Conservation (phyloP, 139 green algal genomes). For the Nannochloris sp. region DNA sequence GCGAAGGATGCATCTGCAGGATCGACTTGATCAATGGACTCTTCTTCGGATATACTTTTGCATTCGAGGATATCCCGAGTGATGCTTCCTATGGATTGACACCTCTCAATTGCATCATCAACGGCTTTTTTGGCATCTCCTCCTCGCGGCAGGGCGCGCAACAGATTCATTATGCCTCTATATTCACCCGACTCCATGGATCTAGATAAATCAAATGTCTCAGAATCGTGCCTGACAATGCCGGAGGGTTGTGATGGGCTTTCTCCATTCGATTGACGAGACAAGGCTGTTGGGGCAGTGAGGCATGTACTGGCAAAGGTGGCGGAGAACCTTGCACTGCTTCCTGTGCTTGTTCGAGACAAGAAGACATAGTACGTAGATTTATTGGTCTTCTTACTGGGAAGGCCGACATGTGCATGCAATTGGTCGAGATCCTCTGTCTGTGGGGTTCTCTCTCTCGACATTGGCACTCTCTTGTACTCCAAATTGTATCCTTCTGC, state of each 20-base stretch:
- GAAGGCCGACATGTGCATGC: slow-evolving; percentile 36
- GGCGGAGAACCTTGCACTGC: slow-evolving; percentile 50
- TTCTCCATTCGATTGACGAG: slow-evolving; percentile 22
- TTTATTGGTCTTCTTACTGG: slow-evolving; percentile 17
- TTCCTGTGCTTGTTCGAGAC: slow-evolving; percentile 58
- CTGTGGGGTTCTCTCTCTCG: slow-evolving; percentile 71
- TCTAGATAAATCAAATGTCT: slow-evolving; percentile 19
- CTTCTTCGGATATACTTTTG: slow-evolving; percentile 27
- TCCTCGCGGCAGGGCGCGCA: slow-evolving; percentile 60
- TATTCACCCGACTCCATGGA: slow-evolving; percentile 54
- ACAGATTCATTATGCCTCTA: slow-evolving; percentile 55
- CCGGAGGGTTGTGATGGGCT: too few species aligned
- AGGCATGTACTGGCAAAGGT: slow-evolving; percentile 24
- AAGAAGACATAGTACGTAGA: slow-evolving; percentile 59
- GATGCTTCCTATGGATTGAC: slow-evolving; percentile 55
- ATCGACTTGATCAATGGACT: not conserved
- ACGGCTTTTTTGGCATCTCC: slow-evolving; percentile 62
- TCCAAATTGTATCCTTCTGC: slow-evolving; percentile 51
- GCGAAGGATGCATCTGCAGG: slow-evolving; percentile 25
- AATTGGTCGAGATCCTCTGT: slow-evolving; percentile 65
- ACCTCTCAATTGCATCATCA: slow-evolving; percentile 54
- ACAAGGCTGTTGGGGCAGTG: not conserved
- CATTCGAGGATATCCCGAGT: slow-evolving; percentile 57
- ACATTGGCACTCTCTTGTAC: slow-evolving; percentile 75
- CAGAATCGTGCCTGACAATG: slow-evolving; percentile 8